Conservation (phyloP, 352 stramenopile species). For the Pythium aquatile region DNA sequence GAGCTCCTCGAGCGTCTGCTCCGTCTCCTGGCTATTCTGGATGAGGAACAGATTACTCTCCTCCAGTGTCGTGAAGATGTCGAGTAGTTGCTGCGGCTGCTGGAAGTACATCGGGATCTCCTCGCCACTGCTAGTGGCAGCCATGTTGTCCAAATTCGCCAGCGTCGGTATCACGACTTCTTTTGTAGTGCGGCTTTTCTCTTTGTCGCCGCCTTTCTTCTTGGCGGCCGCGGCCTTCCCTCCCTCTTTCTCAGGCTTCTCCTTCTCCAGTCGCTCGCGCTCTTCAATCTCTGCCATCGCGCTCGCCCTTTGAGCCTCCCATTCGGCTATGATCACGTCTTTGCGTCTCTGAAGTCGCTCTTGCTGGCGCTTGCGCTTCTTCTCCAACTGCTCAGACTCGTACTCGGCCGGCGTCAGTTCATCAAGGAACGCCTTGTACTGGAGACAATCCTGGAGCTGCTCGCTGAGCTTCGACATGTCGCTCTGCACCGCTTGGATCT, state of each 20-base stretch:
- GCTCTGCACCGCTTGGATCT: constrained; percentile 93
- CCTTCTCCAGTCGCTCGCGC: constrained; percentile 48
- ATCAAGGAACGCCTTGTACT: constrained; percentile 94
- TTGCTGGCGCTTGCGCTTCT: constrained; percentile 67
- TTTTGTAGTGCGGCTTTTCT: constrained; percentile 46
- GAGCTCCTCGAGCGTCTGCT: constrained; percentile 94
- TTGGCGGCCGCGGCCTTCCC: constrained; percentile 27
- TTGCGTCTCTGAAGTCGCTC: constrained; percentile 66
- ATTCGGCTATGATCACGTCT: constrained; percentile 66
- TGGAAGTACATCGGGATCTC: constrained; percentile 96
- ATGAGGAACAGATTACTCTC: constrained; percentile 96
- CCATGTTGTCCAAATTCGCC: constrained; percentile 67
- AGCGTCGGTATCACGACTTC: constrained; percentile 53
- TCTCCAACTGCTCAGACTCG: constrained; percentile 71
- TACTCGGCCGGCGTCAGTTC: constrained; percentile 88
- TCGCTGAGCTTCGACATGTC: constrained; percentile 95
- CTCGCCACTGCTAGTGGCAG: constrained; percentile 77
- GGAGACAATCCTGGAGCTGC: constrained; percentile 92
- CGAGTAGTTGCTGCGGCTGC: constrained; percentile 90
- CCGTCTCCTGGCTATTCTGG: constrained; percentile 94
- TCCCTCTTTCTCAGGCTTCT: constrained; percentile 71
- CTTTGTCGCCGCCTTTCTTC: constrained; percentile 40
- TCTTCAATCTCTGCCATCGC: constrained; percentile 70
- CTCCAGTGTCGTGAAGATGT: constrained; percentile 93
- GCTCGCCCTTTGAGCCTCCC: constrained; percentile 55